Conservation (phyloP, 805 yeast species). For the Yarrowia porcina region DNA sequence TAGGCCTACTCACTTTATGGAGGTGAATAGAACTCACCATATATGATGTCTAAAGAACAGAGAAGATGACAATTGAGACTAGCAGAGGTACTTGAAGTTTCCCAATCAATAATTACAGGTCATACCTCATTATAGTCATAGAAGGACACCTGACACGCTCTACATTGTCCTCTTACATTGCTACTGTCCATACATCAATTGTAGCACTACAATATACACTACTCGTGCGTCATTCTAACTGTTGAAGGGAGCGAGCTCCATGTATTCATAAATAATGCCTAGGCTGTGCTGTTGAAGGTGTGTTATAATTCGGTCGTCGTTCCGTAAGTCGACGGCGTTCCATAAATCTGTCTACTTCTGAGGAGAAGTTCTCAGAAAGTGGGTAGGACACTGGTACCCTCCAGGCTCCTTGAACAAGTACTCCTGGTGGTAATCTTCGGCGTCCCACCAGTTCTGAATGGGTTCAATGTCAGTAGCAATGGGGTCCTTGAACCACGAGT, state of each 20-base stretch:
- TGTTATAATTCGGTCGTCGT: too few relatives aligned
- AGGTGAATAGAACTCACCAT: too few relatives aligned
- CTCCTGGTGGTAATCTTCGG: constrained; percentile 91
- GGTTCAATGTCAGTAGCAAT: constrained; percentile 72
- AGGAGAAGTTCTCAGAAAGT: constrained; percentile 66
- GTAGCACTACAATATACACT: background rate
- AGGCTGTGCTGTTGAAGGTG: background rate
- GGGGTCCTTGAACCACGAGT: constrained; percentile 66
- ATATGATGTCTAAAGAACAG: too few relatives aligned
- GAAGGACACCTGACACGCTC: too few relatives aligned
- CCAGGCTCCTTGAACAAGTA: constrained; percentile 75
- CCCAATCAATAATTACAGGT: too few relatives aligned
- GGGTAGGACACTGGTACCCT: constrained; percentile 91
- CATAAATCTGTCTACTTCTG: constrained; percentile 19
- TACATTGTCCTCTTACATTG: too few relatives aligned
- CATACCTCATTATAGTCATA: too few relatives aligned
- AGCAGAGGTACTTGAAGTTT: too few relatives aligned
- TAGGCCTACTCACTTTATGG: too few relatives aligned
- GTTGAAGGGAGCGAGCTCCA: constrained; percentile 1
- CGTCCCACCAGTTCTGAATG: constrained; percentile 73
- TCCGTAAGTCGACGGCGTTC: too few relatives aligned
- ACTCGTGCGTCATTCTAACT: background rate
- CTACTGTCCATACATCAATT: too few relatives aligned
- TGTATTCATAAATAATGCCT: constrained; percentile 15
- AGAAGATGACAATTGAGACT: too few relatives aligned